Evolutionary conservation across 495 filamentous ascomycete genomes (phyloP).

Genomic region (Daldinia grandis): DNA sequence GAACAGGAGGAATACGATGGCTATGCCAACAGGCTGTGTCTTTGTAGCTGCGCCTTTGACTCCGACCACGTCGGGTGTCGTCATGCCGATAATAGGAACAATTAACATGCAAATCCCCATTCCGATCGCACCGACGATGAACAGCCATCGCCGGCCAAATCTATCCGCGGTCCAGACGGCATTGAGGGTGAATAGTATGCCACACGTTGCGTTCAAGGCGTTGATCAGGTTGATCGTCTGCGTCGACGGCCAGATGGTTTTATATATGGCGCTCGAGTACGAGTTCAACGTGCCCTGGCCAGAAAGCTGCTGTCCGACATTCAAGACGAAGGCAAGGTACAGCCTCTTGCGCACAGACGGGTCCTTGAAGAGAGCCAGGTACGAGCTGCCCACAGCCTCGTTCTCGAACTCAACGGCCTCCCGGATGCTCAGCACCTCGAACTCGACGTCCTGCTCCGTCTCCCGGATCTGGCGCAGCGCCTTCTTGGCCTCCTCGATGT

Average conservation of each 20-base stretch:
- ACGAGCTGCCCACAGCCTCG: slow-evolving; percentile 65
- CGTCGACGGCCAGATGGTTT: slow-evolving; percentile 65
- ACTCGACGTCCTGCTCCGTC: slow-evolving; percentile 66
- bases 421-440: slow-evolving; percentile 63
- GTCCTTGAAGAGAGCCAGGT: slow-evolving; percentile 68
- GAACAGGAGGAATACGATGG: slow-evolving; percentile 70
- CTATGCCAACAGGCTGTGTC: slow-evolving; percentile 65
- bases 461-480: slow-evolving; percentile 63
- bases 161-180: slow-evolving; percentile 69
- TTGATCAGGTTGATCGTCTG: slow-evolving; percentile 69
- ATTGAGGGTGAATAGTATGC: slow-evolving; percentile 68
- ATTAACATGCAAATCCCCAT: slow-evolving; percentile 64
- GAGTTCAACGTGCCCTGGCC: slow-evolving; percentile 70
- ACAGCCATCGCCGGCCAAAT: slow-evolving; percentile 60
- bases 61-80: slow-evolving; percentile 54
- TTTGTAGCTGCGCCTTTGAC: slow-evolving; percentile 55
- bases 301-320: slow-evolving; percentile 69
- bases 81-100: slow-evolving; percentile 65
- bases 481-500: slow-evolving; percentile 62
- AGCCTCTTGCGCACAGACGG: slow-evolving; percentile 67
- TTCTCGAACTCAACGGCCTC: slow-evolving; percentile 70
- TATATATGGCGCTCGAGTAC: slow-evolving; percentile 70
- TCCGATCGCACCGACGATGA: slow-evolving; percentile 59
- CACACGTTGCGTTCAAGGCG: slow-evolving; percentile 66
- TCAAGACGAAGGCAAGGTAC: slow-evolving; percentile 62